phyloP scores from a whole-genome alignment of 1,284 basidiomycete genomes.

The Paramarasmius palmivorus region DNA sequence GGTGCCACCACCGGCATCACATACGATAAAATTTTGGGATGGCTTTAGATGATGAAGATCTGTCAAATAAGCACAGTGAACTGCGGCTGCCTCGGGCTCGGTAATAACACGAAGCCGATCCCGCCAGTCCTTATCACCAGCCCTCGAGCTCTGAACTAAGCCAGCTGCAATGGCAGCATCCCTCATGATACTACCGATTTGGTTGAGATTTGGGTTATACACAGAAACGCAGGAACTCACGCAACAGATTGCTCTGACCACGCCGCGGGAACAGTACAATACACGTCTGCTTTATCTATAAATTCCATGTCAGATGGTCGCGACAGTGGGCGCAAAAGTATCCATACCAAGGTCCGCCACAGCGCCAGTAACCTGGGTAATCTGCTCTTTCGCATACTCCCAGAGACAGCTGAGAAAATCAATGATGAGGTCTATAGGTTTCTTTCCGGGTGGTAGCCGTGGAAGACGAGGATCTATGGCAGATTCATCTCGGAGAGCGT shows the following conservation, averaged over 20 bases:
- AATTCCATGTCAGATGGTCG: slow-evolving; percentile 11
- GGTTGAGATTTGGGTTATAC: no score
- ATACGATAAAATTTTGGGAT: slow-evolving; percentile 75
- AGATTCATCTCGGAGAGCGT: slow-evolving; percentile 67
- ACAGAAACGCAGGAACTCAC: no score
- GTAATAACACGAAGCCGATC: slow-evolving; percentile 81
- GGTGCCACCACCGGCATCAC: slow-evolving; percentile 69
- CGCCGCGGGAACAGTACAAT: slow-evolving; percentile 81
- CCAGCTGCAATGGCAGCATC: slow-evolving; percentile 77
- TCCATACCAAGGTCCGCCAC: slow-evolving; percentile 74
- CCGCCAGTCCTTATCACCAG: slow-evolving; percentile 74
- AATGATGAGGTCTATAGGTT: slow-evolving; percentile 70
- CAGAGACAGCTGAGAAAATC: slow-evolving; percentile 80
- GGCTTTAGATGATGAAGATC: slow-evolving; percentile 74
- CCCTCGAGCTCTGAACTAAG: slow-evolving; percentile 66
- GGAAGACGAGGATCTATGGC: slow-evolving; percentile 73
- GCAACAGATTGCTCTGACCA: no score
- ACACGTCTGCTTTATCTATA: slow-evolving; percentile 74
- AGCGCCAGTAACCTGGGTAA: slow-evolving; percentile 78
- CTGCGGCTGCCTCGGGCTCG: slow-evolving; percentile 84
- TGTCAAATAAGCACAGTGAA: slow-evolving; percentile 78
- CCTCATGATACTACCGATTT: slow-evolving; percentile 79
- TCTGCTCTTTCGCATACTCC: slow-evolving; percentile 82
- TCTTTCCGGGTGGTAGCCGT: slow-evolving; percentile 74
- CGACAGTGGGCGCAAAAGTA: background rate